A percentile compares a stretch with the other conserved stretches of the same genome.
Conservation (phyloP, 2,329 filamentous ascomycete species). For the Fusarium bactridioides region DNA sequence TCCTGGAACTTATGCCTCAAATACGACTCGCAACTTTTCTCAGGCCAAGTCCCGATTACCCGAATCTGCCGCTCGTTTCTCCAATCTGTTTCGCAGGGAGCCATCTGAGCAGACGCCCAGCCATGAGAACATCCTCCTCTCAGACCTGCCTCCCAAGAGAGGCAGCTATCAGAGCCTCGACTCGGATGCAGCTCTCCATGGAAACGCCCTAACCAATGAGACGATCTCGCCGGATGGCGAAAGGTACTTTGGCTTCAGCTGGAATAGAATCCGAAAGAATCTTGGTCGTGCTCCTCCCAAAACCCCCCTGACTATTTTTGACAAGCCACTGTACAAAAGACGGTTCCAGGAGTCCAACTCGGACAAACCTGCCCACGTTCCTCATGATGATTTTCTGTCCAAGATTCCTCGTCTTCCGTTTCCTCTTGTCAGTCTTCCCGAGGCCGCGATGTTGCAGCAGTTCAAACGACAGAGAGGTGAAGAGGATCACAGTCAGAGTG, state of each 20-base stretch:
- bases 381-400: constrained; percentile 35
- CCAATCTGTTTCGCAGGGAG: constrained; percentile 39
- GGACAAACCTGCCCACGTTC: constrained; percentile 21
- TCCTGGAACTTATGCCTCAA: constrained; percentile 27
- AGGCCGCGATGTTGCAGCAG: constrained; percentile 47
- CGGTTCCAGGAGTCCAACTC: constrained; percentile 13
- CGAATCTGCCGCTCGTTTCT: constrained; percentile 39
- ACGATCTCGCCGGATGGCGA: background rate
- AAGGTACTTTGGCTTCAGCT: constrained; percentile 38
- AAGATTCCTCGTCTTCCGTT: constrained; percentile 46
- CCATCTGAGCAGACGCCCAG: background rate
- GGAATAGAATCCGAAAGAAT: constrained; percentile 39
- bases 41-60: constrained; percentile 33
- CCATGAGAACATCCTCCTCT: constrained; percentile 16
- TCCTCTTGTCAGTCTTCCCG: constrained; percentile 48
- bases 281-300: constrained; percentile 37
- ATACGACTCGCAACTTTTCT: constrained; percentile 32
- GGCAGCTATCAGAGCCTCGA: constrained; percentile 46
- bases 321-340: constrained; percentile 36
- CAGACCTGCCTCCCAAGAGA: constrained; percentile 37
- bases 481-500: constrained; percentile 48
- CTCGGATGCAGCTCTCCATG: constrained; percentile 33
- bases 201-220: background rate
- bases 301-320: constrained; percentile 31
- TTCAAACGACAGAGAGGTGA: constrained; percentile 46